Conservation (phyloP, 495 filamentous ascomycete genomes). For the Xylona heveae region DNA sequence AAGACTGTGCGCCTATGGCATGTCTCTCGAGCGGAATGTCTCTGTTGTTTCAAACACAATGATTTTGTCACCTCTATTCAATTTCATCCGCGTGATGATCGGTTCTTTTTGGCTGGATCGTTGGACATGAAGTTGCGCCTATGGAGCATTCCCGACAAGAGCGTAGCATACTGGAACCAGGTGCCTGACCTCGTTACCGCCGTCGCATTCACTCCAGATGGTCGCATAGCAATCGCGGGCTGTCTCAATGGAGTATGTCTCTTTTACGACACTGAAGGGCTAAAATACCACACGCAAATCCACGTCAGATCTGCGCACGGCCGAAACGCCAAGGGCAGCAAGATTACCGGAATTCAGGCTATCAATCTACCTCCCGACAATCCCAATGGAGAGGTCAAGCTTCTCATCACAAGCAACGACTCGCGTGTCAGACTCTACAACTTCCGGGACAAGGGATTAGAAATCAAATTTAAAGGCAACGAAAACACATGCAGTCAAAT, state of each 20-base stretch:
- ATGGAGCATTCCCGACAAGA: slow-evolving; percentile 96
- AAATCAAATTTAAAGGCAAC: slow-evolving; percentile 82
- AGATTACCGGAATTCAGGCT: slow-evolving; percentile 87
- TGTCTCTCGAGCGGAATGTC: slow-evolving; percentile 59
- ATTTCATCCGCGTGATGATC: slow-evolving; percentile 88
- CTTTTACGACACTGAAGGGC: slow-evolving; percentile 87
- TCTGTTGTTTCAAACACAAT: slow-evolving; percentile 90
- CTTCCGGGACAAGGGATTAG: slow-evolving; percentile 58
- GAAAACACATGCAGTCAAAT: slow-evolving; percentile 89
- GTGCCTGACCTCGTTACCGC: slow-evolving; percentile 82
- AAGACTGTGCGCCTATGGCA: slow-evolving; percentile 96
- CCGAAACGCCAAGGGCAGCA: slow-evolving; percentile 87
- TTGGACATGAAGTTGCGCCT: slow-evolving; percentile 79
- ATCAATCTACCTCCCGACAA: slow-evolving; percentile 36
- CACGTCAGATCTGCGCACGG: slow-evolving; percentile 80
- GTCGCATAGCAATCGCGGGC: slow-evolving; percentile 74
- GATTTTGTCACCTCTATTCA: slow-evolving; percentile 90
- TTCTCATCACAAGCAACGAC: slow-evolving; percentile 89
- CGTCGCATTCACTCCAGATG: slow-evolving; percentile 84
- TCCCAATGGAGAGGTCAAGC: slow-evolving; percentile 52
- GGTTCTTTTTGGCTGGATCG: slow-evolving; percentile 90
- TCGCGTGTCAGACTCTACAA: slow-evolving; percentile 86
- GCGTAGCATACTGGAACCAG: slow-evolving; percentile 67
- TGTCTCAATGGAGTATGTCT: slow-evolving; percentile 68
- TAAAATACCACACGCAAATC: slow-evolving; percentile 65